A percentile compares a stretch with the other conserved stretches of the same genome.
Conservation (phyloP, 257 asterid genomes). For the Salvia rosmarinus region DNA sequence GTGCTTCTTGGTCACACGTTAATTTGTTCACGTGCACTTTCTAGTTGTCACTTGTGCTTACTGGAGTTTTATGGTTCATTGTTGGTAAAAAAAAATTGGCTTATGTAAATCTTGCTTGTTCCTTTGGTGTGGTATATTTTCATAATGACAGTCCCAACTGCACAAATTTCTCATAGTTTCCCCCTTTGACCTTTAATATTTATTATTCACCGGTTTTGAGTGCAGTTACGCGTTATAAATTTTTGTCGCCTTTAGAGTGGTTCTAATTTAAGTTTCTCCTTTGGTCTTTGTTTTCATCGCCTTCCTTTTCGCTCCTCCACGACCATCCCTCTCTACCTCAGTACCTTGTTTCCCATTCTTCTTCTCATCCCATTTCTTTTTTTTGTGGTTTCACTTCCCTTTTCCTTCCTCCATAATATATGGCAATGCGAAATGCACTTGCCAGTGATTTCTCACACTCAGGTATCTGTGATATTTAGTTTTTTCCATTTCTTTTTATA, state of each 20-base stretch:
- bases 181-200: slow-evolving; percentile 36
- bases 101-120: slow-evolving; percentile 25
- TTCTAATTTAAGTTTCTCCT: slow-evolving; percentile 32
- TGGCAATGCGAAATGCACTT: slow-evolving; percentile 30
- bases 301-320: slow-evolving; percentile 25
- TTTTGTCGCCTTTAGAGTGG: slow-evolving; percentile 33
- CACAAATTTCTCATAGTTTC: slow-evolving; percentile 20
- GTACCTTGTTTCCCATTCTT: slow-evolving; percentile 15
- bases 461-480: slow-evolving; percentile 27
- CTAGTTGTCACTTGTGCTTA: slow-evolving; percentile 27
- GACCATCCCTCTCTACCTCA: slow-evolving; percentile 8
- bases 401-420: slow-evolving; percentile 24
- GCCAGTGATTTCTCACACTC: slow-evolving; percentile 30
- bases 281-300: slow-evolving; percentile 42
- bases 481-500: slow-evolving; percentile 19
- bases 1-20: slow-evolving; percentile 21
- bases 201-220: slow-evolving; percentile 35
- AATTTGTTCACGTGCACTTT: slow-evolving; percentile 11
- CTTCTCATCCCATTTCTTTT: slow-evolving; percentile 24
- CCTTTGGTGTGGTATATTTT: slow-evolving; percentile 20
- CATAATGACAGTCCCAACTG: slow-evolving; percentile 25
- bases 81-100: slow-evolving; percentile 25
- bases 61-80: slow-evolving; percentile 22
- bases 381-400: slow-evolving; percentile 30
- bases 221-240: slow-evolving; percentile 22